These are phyloP conservation scores for Entamoeba invadens DNA, from an alignment of 208 protist species.

Conservation along the genomic window DNA sequence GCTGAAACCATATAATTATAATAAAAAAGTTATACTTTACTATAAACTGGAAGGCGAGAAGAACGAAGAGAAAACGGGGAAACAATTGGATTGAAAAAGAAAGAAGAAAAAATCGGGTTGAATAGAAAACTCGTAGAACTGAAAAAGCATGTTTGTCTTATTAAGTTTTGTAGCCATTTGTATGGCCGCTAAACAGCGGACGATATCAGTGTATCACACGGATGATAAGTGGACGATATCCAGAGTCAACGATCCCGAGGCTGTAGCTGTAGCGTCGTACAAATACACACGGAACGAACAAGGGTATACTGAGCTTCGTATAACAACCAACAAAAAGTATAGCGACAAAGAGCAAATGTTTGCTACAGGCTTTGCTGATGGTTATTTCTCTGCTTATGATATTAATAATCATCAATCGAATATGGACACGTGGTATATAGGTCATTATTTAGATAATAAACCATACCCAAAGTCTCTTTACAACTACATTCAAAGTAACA, in stretches of 20 bases:
- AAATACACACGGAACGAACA: neutral
- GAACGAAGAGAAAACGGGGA: too few species aligned
- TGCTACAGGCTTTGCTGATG: neutral
- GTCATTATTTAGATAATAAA: neutral
- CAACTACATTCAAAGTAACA: neutral
- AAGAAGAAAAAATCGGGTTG: too few species aligned
- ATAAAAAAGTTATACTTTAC: too few species aligned
- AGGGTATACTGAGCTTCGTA: neutral
- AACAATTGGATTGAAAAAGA: too few species aligned
- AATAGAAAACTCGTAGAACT: too few species aligned
- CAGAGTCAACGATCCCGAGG: neutral
- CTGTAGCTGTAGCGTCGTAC: neutral
- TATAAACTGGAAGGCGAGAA: too few species aligned
- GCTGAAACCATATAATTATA: too few species aligned
- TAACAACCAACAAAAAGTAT: neutral
- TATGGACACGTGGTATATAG: neutral
- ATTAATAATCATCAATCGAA: neutral
- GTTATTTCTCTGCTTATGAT: neutral
- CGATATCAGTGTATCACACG: neutral
- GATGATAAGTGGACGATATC: neutral
- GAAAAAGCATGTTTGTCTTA: too few species aligned
- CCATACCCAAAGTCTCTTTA: neutral
- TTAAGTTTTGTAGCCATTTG: too few species aligned
- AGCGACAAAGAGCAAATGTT: neutral
- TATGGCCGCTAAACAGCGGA: too few species aligned